Conservation (phyloP, 352 stramenopile species). For the Achlya hypogyna region DNA sequence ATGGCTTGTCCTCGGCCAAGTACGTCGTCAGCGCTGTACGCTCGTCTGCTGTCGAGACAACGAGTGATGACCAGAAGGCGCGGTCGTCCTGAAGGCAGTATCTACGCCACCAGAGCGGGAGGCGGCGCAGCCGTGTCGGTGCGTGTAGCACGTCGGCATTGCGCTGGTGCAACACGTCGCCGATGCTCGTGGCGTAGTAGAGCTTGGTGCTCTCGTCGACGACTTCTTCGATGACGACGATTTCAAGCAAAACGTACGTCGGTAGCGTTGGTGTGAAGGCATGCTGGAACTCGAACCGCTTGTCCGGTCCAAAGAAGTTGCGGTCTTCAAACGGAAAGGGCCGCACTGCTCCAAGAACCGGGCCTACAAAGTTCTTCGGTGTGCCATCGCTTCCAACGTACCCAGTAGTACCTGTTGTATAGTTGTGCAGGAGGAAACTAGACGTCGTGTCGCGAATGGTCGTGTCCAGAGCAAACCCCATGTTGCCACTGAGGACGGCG, state of each 20-base stretch:
- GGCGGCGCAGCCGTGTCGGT: conserved; percentile 23
- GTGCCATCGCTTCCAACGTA: not conserved
- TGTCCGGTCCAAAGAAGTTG: conserved; percentile 46
- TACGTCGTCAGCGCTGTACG: conserved; percentile 28
- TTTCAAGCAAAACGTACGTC: conserved; percentile 49
- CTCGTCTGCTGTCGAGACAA: conserved; percentile 19
- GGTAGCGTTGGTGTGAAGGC: not conserved
- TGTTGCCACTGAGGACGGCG: conserved; percentile 55
- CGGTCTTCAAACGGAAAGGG: conserved; percentile 47
- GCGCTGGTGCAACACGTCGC: conserved; percentile 39
- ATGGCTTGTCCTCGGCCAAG: conserved; percentile 41
- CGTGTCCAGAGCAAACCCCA: conserved; percentile 54
- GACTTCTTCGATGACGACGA: conserved; percentile 24
- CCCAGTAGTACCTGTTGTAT: conserved; percentile 26
- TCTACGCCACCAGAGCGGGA: conserved; percentile 42
- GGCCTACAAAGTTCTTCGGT: conserved; percentile 31
- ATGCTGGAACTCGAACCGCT: conserved; percentile 24
- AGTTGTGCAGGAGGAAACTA: conserved; percentile 39
- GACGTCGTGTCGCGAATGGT: conserved; percentile 40
- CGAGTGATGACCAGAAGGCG: conserved; percentile 67
- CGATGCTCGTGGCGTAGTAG: conserved; percentile 26
- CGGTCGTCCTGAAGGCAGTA: conserved; percentile 51
- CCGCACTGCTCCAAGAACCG: conserved; percentile 43
- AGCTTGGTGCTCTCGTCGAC: not conserved
- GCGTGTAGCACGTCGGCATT: conserved; percentile 25